A percentile compares a stretch with the other conserved stretches of the same genome.
phyloP scores from a whole-genome alignment of 129 eudicot species.

The Centaurea solstitialis region DNA sequence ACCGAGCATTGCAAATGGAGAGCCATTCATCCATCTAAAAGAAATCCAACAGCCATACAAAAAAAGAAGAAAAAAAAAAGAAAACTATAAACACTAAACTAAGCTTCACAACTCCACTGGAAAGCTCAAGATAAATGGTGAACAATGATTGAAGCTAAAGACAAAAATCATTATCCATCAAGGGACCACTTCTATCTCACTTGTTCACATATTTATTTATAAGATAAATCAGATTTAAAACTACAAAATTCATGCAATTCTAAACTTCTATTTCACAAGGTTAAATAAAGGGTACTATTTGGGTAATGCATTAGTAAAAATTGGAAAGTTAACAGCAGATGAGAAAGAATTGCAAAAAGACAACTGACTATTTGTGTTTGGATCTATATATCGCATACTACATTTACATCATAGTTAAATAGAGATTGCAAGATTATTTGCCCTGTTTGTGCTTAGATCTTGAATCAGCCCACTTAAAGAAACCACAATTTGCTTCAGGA shows the following conservation, averaged over 20 bases:
- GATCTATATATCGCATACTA: neutral
- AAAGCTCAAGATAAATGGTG: slow-evolving; percentile 14
- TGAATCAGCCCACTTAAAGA: slow-evolving; percentile 84
- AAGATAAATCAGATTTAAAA: neutral
- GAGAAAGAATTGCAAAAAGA: neutral
- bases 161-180: slow-evolving; percentile 6
- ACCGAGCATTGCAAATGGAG: slow-evolving; percentile 28
- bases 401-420: neutral
- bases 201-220: slow-evolving; percentile 2
- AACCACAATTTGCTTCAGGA: slow-evolving; percentile 94
- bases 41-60: neutral
- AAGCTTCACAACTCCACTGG: neutral
- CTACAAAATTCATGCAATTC: neutral
- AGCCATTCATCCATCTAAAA: slow-evolving; percentile 25
- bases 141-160: neutral
- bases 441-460: slow-evolving; percentile 51
- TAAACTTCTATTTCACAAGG: slow-evolving; percentile 11
- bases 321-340: neutral
- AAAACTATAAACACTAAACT: neutral
- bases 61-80: neutral
- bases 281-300: neutral
- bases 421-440: slow-evolving; percentile 25
- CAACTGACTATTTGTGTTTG: neutral
- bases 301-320: neutral
- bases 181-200: slow-evolving; percentile 11